Base-by-base conservation (phyloP, 192 early-diverging fungal genomes). In the Linnemannia schmuckeri region DNA sequence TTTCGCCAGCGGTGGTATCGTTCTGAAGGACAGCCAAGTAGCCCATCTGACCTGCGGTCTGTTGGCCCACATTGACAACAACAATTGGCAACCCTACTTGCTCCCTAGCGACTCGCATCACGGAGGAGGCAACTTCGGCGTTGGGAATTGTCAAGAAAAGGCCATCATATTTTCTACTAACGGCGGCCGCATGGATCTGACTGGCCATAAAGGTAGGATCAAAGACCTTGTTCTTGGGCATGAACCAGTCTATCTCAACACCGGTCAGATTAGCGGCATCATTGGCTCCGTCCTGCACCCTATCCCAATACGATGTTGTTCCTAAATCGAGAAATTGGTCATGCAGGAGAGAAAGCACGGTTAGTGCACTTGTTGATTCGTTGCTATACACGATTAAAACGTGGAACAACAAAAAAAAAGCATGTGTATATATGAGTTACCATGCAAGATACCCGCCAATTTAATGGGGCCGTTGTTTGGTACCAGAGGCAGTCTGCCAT, bases 21-120 rank as follows among this genome's bases (percentile, higher is more conserved):
- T 87, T 76, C 72, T 87, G 85, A 18, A 87, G 33, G 7, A 87
- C 85, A 2, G 85, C n/a, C 40, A 87, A 41, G 27, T 78, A 18
- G 6, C 76, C 76, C 18, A 77, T 44, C 63, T 87, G 85, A n/a
- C 41, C 57, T 38, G 85, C 85, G 18, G 38, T 75, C 55, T 77
- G 75, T n/a, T 70, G 57, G 1, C 85, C 85, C 10, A 81, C 80
- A 61, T 87, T 87, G 63, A 78, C 57, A 40, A 87, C 80, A 1
- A 87, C 85, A 1, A 87, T 70, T 10, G 85, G 85, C 44, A 81
- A 18, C 20, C 72, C 80, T 18, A 33, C 63, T 41, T 76, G 71
- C 15, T 78, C 57, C 9, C 79, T 70, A 1, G 41, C 44, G 10
- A 78, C 75, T 2, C 78, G 75, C 7, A 81, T 78, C 9, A 87